Evolutionary conservation across 108 stramenopile genomes (phyloP), one percentile per base, ranked within the genome.

Genomic region (Pseudonitzschia multistriata): DNA sequence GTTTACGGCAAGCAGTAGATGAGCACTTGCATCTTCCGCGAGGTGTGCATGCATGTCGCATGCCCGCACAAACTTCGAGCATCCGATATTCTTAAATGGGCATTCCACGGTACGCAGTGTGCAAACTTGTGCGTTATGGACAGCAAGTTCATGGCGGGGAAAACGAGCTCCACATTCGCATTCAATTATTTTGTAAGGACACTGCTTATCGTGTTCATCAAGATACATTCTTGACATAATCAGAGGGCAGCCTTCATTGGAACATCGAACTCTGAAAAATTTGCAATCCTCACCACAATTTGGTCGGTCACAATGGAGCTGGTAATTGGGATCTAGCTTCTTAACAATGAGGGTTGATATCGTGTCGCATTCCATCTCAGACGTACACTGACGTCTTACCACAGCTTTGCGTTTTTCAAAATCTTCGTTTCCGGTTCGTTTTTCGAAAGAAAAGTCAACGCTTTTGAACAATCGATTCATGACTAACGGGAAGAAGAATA

Each of bases 81-180:
- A 88, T 0, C 86, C 86, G 2, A 88, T 36, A 3, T 47, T 39
- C 21, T 70, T 33, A 47, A 85, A 79, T 15, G 86, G 86, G 67
- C 86, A 88, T 11, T 72, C 71, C 35, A 80, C 80, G 45, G 70
- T 55, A 19, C 86, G 82, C 13, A 85, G 40, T 42, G 2, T 60
- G 62, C 86, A 88, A 2, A 62, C 74, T 39, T 77, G 64, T n/a
- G 54, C 31, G 25, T 71, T 40, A 30, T 88, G 86, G 13, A 22
- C 39, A 4, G 45, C 31, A 37, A 70, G 66, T 42, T 81, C 49
- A 61, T 74, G 59, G 5, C 74, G 66, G 21, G 80, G 56, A 21
- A 83, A 57, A 21, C 57, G 45, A 21, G 63, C 70, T 14, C 82
- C 86, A 53, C 86, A 88, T 24, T 74, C 74, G 45, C 70, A 84